Conservation (phyloP, 768 basidiomycete genomes). For the Tulasnella sp. region DNA sequence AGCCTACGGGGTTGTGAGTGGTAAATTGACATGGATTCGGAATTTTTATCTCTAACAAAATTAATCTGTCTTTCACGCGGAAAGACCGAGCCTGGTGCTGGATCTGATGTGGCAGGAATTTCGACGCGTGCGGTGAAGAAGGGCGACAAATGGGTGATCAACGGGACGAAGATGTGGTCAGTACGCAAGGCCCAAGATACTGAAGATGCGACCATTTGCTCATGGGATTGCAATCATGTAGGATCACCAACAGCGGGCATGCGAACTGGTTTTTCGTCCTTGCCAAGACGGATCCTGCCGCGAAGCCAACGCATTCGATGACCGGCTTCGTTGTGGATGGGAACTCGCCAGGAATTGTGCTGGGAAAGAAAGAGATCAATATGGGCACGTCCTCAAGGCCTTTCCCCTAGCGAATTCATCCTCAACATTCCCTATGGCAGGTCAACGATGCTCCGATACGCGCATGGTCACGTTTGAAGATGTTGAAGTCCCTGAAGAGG, state of each 20-base stretch:
- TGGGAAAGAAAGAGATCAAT: constrained; percentile 22
- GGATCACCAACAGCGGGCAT: constrained; percentile 30
- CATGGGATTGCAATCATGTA: constrained; percentile 21
- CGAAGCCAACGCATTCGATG: constrained; percentile 27
- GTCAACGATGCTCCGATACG: constrained; percentile 32
- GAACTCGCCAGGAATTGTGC: constrained; percentile 25
- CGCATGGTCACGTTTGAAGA: constrained; percentile 31
- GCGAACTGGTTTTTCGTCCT: constrained; percentile 35
- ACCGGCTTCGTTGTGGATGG: constrained; percentile 32
- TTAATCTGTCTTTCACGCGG: too few species aligned
- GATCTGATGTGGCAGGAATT: constrained; percentile 33
- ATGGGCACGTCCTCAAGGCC: constrained; percentile 7
- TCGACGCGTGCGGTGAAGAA: constrained; percentile 29
- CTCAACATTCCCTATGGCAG: constrained; percentile 17
- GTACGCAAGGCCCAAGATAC: constrained; percentile 2
- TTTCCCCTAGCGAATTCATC: background rate
- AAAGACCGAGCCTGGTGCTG: constrained; percentile 30
- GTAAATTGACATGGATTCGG: too few species aligned
- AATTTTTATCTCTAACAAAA: too few species aligned
- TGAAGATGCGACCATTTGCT: background rate
- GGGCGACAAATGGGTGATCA: constrained; percentile 27
- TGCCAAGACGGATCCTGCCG: constrained; percentile 28
- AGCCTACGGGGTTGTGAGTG: constrained; percentile 27
- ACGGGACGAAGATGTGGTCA: constrained; percentile 31
- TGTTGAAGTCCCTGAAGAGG: constrained; percentile 23